Evolutionary conservation across 2,329 filamentous ascomycete species (phyloP).

Genomic region (Catunica adiposa): DNA sequence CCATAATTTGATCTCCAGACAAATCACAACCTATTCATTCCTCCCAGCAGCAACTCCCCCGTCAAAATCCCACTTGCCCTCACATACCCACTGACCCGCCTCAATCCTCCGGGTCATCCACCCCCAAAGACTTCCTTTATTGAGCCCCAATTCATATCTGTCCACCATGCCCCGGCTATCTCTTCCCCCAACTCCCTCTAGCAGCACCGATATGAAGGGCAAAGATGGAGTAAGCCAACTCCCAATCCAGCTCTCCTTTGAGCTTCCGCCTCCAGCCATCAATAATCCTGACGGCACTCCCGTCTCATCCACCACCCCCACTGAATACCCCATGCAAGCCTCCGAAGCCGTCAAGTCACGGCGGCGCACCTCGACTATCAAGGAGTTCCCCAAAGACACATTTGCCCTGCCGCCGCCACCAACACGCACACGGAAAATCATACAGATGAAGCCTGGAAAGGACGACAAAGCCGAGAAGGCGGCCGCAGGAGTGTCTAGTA

Average conservation of each 20-base stretch:
- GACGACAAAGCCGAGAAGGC: conserved; percentile 18
- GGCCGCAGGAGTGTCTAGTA: conserved; percentile 7
- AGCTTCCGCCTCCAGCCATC: conserved; percentile 62
- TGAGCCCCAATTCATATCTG: not conserved
- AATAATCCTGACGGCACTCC: conserved; percentile 22
- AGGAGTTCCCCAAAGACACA: conserved; percentile 33
- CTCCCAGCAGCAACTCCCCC: too few species aligned
- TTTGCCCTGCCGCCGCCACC: conserved; percentile 84
- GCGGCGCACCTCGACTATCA: conserved; percentile 32
- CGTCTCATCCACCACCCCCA: conserved; percentile 14
- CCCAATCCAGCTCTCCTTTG: conserved; percentile 48
- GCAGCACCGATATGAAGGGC: conserved; percentile 62
- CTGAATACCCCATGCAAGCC: conserved; percentile 30
- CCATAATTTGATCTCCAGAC: too few species aligned
- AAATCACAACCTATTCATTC: too few species aligned
- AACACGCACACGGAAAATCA: conserved; percentile 84
- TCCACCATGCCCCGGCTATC: conserved; percentile 45
- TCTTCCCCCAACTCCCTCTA: conserved; percentile 59
- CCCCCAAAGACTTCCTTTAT: not conserved
- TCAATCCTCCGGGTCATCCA: too few species aligned
- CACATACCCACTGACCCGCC: too few species aligned
- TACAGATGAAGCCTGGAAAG: conserved; percentile 74
- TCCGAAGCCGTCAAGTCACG: conserved; percentile 37
- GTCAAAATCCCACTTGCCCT: too few species aligned
- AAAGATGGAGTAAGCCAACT: conserved; percentile 46